Percentiles rank a stretch among this genome's conserved stretches.
phyloP scores from a whole-genome alignment of 306 rosid species.

The Prunus davidiana region DNA sequence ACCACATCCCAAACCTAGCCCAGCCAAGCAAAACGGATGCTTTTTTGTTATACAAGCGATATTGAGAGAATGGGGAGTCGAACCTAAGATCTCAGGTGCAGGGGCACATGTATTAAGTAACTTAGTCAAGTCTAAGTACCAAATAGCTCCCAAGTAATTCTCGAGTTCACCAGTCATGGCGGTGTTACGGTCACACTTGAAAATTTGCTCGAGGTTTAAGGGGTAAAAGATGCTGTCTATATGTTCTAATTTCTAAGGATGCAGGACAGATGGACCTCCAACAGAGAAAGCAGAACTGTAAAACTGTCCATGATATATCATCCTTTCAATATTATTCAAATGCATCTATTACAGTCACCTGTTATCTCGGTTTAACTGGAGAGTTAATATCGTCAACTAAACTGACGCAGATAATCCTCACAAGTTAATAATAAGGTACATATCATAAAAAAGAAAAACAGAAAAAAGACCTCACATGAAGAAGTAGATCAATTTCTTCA shows the following conservation, averaged over 20 bases:
- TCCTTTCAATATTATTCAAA: slow-evolving; percentile 5
- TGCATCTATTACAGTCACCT: not conserved
- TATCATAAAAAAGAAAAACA: not conserved
- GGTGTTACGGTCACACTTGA: no score
- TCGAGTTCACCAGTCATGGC: not conserved
- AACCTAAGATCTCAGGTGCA: no score
- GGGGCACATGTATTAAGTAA: not conserved
- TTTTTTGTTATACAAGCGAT: no score
- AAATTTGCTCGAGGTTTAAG: not conserved
- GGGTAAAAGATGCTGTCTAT: not conserved
- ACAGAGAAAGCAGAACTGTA: not conserved
- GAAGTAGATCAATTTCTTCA: not conserved
- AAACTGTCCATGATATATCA: not conserved
- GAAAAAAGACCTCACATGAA: not conserved
- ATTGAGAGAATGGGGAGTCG: no score
- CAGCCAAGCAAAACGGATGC: not conserved
- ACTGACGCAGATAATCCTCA: slow-evolving; percentile 5
- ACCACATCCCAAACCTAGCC: not conserved
- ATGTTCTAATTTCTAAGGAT: not conserved
- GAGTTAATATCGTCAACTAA: slow-evolving; percentile 1
- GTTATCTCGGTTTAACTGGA: not conserved
- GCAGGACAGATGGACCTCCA: not conserved
- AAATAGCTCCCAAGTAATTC: not conserved
- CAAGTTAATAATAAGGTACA: not conserved
- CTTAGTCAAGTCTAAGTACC: no score